These are phyloP conservation scores for Malania oleifera DNA, from an alignment of 164 flowering plant genomes.

Conservation along the genomic window DNA sequence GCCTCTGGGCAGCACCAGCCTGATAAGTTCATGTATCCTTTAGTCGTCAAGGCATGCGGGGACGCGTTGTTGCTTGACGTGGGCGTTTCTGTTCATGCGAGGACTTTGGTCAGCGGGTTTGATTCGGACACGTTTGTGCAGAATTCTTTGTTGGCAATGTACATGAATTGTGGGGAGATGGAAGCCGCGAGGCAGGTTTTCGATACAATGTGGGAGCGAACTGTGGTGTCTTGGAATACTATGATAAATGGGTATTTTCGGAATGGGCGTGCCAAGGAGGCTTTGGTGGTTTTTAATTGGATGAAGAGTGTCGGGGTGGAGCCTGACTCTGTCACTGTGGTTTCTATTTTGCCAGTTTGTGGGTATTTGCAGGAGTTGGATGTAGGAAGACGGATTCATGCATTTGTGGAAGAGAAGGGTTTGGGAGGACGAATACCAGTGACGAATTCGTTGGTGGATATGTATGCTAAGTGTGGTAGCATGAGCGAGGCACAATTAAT, in stretches of 20 bases:
- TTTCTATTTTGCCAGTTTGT: conserved; percentile 66
- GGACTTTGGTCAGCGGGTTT: conserved; percentile 29
- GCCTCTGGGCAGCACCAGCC: conserved; percentile 23
- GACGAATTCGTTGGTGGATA: conserved; percentile 63
- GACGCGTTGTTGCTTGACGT: conserved; percentile 25
- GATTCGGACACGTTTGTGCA: conserved; percentile 33
- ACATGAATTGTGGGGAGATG: conserved; percentile 46
- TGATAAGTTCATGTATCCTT: conserved; percentile 51
- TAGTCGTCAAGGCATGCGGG: conserved; percentile 51
- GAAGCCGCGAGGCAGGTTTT: conserved; percentile 40
- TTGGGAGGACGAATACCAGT: conserved; percentile 29
- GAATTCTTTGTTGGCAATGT: conserved; percentile 62
- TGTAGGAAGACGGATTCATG: conserved; percentile 43
- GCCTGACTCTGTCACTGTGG: conserved; percentile 50
- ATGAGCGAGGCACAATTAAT: conserved; percentile 49
- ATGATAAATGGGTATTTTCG: conserved; percentile 55
- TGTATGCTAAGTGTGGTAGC: conserved; percentile 63
- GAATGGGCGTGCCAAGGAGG: conserved; percentile 40
- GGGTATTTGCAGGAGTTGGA: conserved; percentile 41
- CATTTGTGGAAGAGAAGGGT: conserved; percentile 29
- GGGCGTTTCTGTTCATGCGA: conserved; percentile 46
- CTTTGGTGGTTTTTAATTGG: conserved; percentile 37
- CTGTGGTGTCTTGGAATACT: conserved; percentile 68
- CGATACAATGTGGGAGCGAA: conserved; percentile 34
- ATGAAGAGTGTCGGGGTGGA: conserved; percentile 42